Base-by-base conservation (phyloP, 2,329 filamentous ascomycete species). In the Tetracladium maxilliforme region DNA sequence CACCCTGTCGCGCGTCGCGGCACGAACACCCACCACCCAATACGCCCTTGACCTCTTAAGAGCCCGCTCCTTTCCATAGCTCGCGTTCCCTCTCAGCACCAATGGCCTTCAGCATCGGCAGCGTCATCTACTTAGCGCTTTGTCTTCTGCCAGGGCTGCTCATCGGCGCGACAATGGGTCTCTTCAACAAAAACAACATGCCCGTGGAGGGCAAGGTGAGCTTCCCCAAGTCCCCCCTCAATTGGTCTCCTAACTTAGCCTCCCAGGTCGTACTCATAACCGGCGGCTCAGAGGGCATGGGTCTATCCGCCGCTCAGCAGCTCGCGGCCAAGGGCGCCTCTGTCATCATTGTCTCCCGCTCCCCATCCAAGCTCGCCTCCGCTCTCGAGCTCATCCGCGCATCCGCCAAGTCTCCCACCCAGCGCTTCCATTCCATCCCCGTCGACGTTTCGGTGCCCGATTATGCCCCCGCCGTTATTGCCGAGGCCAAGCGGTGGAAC, bases 211-310 rank as follows among this genome's bases (percentile, higher is more conserved):
- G 83, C 48, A 80, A 78, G 61, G 86, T 90, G 48, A 25, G 58
- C 43, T 10, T 30, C 12, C 19, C 16, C 4, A 22, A 12, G 27
- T 17, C 24, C 12, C n/a, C 7, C 8, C 26, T 19, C 24, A 27
- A 24, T 26, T 21, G n/a, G 27, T 29, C n/a, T 20, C 11, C 8
- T 15, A 24, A 6, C 16, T 9, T 26, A 28, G 7, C 28, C 31
- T 32, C 27, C 7, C 38, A 93, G 84, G 93, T 86, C 3, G 64
- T 92, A 26, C 60, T 95, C 28, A 60, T 98, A 26, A 98, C 90
- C 1, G 90, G 90, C 23, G 84, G 76, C 16, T 94, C 90, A 1
- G 81, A 94, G 44, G 90, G 90, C 30, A 82, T 94, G 77, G 90
- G 90, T 31, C 71, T 74, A 38, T 70, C 71, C 25, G 69, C 75